Percentiles rank a stretch among this genome's conserved stretches.
These are phyloP conservation scores for Fonsecaea pedrosoi DNA, from an alignment of 2,329 filamentous ascomycete species.

Conservation along the genomic window DNA sequence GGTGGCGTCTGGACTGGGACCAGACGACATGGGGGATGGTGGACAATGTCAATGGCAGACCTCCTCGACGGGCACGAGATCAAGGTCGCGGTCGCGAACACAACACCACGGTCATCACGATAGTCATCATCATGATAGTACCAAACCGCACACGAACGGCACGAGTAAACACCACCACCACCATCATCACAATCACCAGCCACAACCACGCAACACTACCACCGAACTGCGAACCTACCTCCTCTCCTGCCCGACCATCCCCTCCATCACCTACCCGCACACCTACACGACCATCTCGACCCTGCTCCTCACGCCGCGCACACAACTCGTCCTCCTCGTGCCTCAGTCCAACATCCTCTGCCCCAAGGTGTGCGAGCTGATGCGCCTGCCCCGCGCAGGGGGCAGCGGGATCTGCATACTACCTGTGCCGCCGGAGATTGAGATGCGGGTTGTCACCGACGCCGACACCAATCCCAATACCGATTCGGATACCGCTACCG, in stretches of 20 bases:
- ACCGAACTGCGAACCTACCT: slow-evolving; percentile 27
- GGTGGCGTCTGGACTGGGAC: not conserved
- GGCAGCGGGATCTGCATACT: slow-evolving; percentile 28
- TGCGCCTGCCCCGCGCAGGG: slow-evolving; percentile 18
- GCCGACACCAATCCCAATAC: not conserved
- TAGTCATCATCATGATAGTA: not conserved
- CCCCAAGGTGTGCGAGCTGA: slow-evolving; percentile 23
- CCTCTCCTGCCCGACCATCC: slow-evolving; percentile 20
- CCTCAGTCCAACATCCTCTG: slow-evolving; percentile 30
- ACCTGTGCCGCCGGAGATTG: slow-evolving; percentile 21
- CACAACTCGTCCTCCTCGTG: slow-evolving; percentile 26
- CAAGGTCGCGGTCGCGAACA: not conserved
- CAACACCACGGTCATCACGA: slow-evolving; percentile 7
- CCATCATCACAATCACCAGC: not conserved
- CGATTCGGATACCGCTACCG: too few relatives aligned
- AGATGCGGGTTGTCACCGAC: slow-evolving; percentile 7
- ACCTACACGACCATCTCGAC: slow-evolving; percentile 30
- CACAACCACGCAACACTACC: not conserved
- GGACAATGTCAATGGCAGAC: too few relatives aligned
- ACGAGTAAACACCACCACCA: not conserved
- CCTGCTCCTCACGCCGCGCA: slow-evolving; percentile 25
- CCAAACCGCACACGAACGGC: too few relatives aligned
- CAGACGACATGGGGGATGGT: not conserved
- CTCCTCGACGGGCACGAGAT: not conserved
- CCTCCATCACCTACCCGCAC: slow-evolving; percentile 20